Evolutionary conservation across 1,284 basidiomycete genomes (phyloP).

Genomic region (Irpex rosettiformis): DNA sequence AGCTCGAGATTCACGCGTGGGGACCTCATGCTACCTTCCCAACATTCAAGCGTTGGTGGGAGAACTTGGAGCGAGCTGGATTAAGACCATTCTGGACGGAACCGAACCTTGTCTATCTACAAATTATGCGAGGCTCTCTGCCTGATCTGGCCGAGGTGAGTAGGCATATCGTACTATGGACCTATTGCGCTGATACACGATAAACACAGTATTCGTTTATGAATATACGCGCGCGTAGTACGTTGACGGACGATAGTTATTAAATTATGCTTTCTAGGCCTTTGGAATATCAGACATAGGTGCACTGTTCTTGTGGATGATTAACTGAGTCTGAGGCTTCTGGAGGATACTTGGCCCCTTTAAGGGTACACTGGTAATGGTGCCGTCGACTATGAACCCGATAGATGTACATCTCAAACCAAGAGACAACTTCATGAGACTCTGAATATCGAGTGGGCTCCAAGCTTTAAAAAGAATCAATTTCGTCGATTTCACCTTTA

Average conservation of each 20-base stretch:
- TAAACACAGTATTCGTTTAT: conserved; percentile 36
- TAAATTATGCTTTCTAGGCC: not conserved
- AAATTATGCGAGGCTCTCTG: conserved; percentile 28
- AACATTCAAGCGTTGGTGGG: conserved; percentile 30
- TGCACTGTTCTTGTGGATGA: no score
- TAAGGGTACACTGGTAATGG: no score
- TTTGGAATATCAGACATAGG: no score
- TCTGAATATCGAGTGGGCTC: not conserved
- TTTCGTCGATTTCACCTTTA: no score
- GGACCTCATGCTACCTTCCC: conserved; percentile 27
- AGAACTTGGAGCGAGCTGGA: conserved; percentile 23
- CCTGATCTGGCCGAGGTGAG: conserved; percentile 36
- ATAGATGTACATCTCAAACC: no score
- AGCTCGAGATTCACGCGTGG: conserved; percentile 37
- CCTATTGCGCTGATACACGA: not conserved
- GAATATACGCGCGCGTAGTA: conserved; percentile 28
- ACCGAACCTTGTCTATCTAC: conserved; percentile 37
- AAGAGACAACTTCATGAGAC: no score
- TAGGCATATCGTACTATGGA: not conserved
- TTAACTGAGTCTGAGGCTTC: no score
- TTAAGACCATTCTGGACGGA: conserved; percentile 26
- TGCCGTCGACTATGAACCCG: no score
- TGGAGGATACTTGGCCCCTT: no score
- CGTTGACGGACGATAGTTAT: not conserved
- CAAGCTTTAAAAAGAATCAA: not conserved